phyloP scores from a whole-genome alignment of 768 basidiomycete genomes.

The Auricularia cornea region DNA sequence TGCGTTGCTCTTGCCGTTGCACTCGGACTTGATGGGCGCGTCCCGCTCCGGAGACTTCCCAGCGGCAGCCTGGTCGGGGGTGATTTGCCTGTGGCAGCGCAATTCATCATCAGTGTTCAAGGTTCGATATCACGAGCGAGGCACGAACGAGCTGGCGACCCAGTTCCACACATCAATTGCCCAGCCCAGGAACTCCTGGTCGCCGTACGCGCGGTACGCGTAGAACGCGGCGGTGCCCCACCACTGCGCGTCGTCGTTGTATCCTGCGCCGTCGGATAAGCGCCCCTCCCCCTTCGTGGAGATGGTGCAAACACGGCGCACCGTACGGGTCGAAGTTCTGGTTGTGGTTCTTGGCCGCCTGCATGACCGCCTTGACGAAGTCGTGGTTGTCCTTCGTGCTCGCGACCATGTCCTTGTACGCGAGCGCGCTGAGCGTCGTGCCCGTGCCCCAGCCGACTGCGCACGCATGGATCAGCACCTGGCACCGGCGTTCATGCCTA shows the following conservation, averaged over 20 bases:
- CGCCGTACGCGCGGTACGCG: conserved; percentile 39
- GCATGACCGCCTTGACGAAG: neutral
- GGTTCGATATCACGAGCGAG: neutral
- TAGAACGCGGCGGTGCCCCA: conserved; percentile 46
- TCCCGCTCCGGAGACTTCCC: conserved; percentile 33
- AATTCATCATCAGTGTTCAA: neutral
- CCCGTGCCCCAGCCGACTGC: neutral
- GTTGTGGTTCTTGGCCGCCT: neutral
- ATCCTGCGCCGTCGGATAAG: too few relatives aligned
- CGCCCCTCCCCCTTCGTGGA: too few relatives aligned
- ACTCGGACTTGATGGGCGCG: conserved; percentile 34
- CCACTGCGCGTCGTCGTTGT: conserved; percentile 23
- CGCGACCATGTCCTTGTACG: neutral
- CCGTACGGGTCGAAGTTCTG: neutral
- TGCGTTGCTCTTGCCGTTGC: conserved; percentile 44
- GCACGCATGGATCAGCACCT: neutral
- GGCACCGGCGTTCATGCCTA: neutral
- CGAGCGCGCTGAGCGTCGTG: neutral
- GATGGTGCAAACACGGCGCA: neutral
- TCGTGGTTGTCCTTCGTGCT: neutral
- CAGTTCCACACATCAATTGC: conserved; percentile 44
- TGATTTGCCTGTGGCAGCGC: conserved; percentile 33
- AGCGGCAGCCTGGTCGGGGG: conserved; percentile 29
- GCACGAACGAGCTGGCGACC: conserved; percentile 36
- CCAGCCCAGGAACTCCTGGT: conserved; percentile 33